Percentiles rank a stretch among this genome's conserved stretches.
phyloP scores from a whole-genome alignment of 225 moss, liverwort and hornwort species.

The Physcomitrellopsis africana region DNA sequence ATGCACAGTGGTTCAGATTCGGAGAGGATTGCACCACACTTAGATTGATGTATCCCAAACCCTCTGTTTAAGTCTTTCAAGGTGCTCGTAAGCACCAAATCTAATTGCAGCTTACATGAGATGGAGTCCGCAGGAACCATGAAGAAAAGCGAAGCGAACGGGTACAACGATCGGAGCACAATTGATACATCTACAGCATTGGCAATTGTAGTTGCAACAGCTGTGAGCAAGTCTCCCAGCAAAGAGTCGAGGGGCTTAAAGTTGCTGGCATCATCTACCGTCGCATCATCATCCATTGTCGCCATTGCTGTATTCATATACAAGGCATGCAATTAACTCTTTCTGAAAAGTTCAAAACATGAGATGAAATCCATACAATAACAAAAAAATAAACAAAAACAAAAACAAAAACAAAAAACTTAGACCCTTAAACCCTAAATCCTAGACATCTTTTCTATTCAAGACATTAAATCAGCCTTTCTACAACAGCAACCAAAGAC shows the following conservation, averaged over 20 bases:
- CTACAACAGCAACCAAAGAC: neutral
- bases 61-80: neutral
- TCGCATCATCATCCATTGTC: conserved; percentile 22
- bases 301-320: conserved; percentile 40
- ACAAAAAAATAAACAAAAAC: no score
- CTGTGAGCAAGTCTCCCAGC: conserved; percentile 52
- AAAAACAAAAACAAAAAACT: neutral
- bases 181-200: conserved; percentile 49
- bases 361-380: neutral
- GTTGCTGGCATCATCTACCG: conserved; percentile 23
- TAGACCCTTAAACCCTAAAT: conserved; percentile 20
- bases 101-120: conserved; percentile 13
- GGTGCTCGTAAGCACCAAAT: neutral
- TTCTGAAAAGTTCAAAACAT: neutral
- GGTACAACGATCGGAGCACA: conserved; percentile 58
- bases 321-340: neutral
- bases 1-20: conserved; percentile 3
- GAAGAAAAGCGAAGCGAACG: conserved; percentile 58
- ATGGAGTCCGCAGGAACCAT: conserved; percentile 33
- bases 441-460: neutral
- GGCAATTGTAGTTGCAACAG: conserved; percentile 44
- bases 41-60: neutral
- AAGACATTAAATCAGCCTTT: neutral
- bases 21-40: neutral
- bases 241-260: conserved; percentile 39